A percentile compares a stretch with the other conserved stretches of the same genome.
Conservation (phyloP, 2,329 filamentous ascomycete species). For the Cercospora citrullina region DNA sequence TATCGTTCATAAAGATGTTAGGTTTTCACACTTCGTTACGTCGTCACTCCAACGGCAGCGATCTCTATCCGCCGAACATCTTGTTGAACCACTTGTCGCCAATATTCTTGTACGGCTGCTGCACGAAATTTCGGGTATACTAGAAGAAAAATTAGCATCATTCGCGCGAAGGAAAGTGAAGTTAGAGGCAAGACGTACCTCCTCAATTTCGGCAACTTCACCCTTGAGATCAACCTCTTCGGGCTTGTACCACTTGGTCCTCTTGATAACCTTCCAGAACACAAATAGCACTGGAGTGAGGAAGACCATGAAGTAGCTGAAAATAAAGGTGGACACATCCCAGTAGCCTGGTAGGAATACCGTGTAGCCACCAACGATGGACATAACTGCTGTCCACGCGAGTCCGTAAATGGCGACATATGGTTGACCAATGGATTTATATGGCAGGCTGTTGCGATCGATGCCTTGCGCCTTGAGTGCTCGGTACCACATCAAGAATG, state of each 20-base stretch:
- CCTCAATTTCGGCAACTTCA: conserved; percentile 63
- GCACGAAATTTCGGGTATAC: conserved; percentile 29
- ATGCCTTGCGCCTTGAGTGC: conserved; percentile 69
- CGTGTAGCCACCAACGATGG: conserved; percentile 72
- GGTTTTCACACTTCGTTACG: background rate
- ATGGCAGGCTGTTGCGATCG: conserved; percentile 64
- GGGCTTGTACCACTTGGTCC: conserved; percentile 57
- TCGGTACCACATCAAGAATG: conserved; percentile 70
- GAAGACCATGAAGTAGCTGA: conserved; percentile 70
- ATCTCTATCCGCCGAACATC: conserved; percentile 42
- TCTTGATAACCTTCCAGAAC: conserved; percentile 69
- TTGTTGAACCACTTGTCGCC: conserved; percentile 48
- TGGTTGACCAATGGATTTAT: conserved; percentile 67
- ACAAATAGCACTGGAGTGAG: conserved; percentile 68
- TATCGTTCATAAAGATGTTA: background rate
- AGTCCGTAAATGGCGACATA: conserved; percentile 69
- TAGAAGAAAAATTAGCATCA: conserved; percentile 9
- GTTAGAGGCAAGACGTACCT: conserved; percentile 46
- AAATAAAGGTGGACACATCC: conserved; percentile 69
- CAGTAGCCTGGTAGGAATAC: conserved; percentile 69
- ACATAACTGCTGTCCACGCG: conserved; percentile 65
- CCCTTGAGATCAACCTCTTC: conserved; percentile 63
- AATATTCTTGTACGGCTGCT: conserved; percentile 34
- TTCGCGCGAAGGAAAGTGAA: background rate
- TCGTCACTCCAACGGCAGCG: background rate